Percentiles rank a stretch among this genome's conserved stretches.
Conservation (phyloP, 2,329 filamentous ascomycete genomes). For the Raffaelea arxii region DNA sequence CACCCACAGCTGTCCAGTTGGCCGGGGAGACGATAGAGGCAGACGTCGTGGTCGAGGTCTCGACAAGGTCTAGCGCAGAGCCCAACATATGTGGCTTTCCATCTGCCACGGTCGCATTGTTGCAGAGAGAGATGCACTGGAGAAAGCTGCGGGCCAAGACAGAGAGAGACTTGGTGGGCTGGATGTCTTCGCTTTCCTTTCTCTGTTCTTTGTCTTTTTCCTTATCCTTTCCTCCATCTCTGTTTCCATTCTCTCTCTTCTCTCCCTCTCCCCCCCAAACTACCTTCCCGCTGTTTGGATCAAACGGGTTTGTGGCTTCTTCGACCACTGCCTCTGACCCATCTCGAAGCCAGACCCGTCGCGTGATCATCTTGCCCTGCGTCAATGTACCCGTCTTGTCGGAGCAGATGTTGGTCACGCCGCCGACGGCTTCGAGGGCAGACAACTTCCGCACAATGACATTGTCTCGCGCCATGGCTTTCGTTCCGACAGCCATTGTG, state of each 20-base stretch:
- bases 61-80: conserved; percentile 58
- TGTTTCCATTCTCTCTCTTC: conserved; percentile 36
- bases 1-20: conserved; percentile 57
- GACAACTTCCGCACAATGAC: conserved; percentile 47
- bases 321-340: conserved; percentile 49
- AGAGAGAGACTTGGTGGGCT: conserved; percentile 10
- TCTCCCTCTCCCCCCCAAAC: too few species aligned
- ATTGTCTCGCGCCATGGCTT: conserved; percentile 43
- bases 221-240: conserved; percentile 10
- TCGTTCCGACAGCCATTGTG: conserved; percentile 47
- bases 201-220: neutral
- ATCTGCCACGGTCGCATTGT: too few species aligned
- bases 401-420: conserved; percentile 63
- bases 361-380: conserved; percentile 60
- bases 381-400: conserved; percentile 65
- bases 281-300: conserved; percentile 50
- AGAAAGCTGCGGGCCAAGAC: neutral
- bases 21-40: too few species aligned
- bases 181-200: neutral
- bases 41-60: conserved; percentile 46
- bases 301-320: conserved; percentile 48
- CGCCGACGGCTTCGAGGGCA: conserved; percentile 55
- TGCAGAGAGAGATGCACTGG: too few species aligned
- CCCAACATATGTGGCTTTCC: too few species aligned
- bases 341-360: conserved; percentile 54